Conservation (phyloP, 305 asterid species). For the Solanum chacoense region DNA sequence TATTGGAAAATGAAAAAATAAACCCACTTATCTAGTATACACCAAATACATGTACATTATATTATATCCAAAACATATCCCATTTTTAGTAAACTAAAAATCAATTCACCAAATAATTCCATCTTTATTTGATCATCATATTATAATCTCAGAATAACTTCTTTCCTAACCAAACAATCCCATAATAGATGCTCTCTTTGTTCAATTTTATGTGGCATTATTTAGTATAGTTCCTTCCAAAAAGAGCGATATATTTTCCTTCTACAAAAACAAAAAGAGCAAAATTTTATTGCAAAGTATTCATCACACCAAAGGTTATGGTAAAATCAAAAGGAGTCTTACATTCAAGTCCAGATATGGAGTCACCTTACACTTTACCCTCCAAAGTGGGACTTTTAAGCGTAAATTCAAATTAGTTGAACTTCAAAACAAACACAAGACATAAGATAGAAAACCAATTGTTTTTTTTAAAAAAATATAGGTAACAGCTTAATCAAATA, state of each 20-base stretch:
- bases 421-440: background rate
- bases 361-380: background rate
- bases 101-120: background rate
- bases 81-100: background rate
- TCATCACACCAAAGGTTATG: background rate
- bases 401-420: background rate
- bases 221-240: background rate
- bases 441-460: background rate
- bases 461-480: background rate
- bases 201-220: background rate
- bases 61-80: background rate
- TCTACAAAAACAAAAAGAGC: background rate
- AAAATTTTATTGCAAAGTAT: background rate
- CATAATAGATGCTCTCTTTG: fast-evolving
- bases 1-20: background rate
- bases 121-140: background rate
- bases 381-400: background rate
- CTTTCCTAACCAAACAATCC: background rate
- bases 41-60: background rate
- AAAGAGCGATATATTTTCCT: background rate
- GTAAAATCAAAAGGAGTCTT: background rate
- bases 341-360: background rate
- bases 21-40: background rate
- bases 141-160: background rate
- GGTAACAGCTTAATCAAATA: too few relatives aligned